Percentiles rank a stretch among this genome's conserved stretches.
These are phyloP conservation scores for Gossypium bickii DNA, from an alignment of 345 rosid genomes.

Conservation along the genomic window DNA sequence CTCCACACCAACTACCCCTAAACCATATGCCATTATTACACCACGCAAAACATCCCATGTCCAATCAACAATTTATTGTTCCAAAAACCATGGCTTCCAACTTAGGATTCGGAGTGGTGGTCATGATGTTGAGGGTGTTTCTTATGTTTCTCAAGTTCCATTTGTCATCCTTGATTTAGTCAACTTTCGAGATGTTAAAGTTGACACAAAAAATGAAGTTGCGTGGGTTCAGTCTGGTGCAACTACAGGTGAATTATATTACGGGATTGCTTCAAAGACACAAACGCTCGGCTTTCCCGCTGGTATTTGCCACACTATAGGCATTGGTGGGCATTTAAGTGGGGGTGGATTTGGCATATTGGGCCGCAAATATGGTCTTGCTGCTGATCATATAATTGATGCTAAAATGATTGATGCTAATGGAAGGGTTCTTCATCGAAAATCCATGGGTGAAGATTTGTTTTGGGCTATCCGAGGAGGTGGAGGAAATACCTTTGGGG, in stretches of 20 bases:
- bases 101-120: constrained; percentile 9
- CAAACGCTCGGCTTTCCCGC: neutral
- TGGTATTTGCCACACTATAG: constrained; percentile 1
- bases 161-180: constrained; percentile 8
- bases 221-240: constrained; percentile 9
- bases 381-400: constrained; percentile 8
- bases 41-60: neutral
- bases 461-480: constrained; percentile 17
- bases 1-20: neutral
- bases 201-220: neutral
- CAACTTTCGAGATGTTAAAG: neutral
- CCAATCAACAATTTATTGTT: constrained; percentile 4
- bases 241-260: constrained; percentile 1
- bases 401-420: neutral
- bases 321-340: constrained; percentile 4
- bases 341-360: neutral
- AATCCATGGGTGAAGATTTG: constrained; percentile 16
- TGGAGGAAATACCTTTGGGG: neutral
- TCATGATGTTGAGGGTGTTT: constrained; percentile 11
- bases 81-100: neutral
- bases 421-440: constrained; percentile 1
- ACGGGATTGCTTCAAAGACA: neutral
- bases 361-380: constrained; percentile 2
- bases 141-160: neutral
- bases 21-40: neutral